These are phyloP conservation scores for Suhomyces wounanorum DNA, from an alignment of 1,139 yeast species.

Conservation along the genomic window DNA sequence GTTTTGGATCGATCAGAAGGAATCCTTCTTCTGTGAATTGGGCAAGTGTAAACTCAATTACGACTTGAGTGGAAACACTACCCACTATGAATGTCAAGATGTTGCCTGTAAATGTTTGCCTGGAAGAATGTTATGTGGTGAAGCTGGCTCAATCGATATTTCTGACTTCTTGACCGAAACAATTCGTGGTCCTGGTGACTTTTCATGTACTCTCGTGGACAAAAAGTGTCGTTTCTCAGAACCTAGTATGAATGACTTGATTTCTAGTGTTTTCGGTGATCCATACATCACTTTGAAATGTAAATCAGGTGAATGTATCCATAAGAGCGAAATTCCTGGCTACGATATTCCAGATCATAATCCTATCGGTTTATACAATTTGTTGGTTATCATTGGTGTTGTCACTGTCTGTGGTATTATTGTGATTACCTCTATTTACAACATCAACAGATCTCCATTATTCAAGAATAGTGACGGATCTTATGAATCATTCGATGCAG, in stretches of 20 bases:
- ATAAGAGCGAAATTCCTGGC: constrained; percentile 91
- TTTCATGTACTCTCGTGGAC: constrained; percentile 67
- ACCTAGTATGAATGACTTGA: constrained; percentile 94
- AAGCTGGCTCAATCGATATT: constrained; percentile 89
- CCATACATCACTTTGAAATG: constrained; percentile 81
- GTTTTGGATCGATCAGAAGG: constrained; percentile 91
- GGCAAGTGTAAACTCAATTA: constrained; percentile 67
- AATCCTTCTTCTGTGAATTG: constrained; percentile 87
- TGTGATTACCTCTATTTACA: constrained; percentile 48
- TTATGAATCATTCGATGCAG: constrained; percentile 30
- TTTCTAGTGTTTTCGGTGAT: constrained; percentile 89
- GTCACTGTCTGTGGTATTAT: constrained; percentile 40
- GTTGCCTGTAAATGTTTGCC: constrained; percentile 88
- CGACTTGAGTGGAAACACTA: constrained; percentile 62
- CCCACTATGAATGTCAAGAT: constrained; percentile 75
- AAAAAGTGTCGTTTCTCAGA: constrained; percentile 79
- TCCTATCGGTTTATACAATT: constrained; percentile 49
- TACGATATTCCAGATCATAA: constrained; percentile 67
- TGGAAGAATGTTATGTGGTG: constrained; percentile 91
- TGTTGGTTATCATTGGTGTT: constrained; percentile 54
- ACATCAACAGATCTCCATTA: constrained; percentile 64
- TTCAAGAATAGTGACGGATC: constrained; percentile 37
- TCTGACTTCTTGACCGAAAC: constrained; percentile 90
- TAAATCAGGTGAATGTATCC: constrained; percentile 86
- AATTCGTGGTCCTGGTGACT: constrained; percentile 91